Percentiles rank a stretch among this genome's conserved stretches.
Evolutionary conservation across 257 asterid species (phyloP).

Genomic region (Hygrophila difformis): DNA sequence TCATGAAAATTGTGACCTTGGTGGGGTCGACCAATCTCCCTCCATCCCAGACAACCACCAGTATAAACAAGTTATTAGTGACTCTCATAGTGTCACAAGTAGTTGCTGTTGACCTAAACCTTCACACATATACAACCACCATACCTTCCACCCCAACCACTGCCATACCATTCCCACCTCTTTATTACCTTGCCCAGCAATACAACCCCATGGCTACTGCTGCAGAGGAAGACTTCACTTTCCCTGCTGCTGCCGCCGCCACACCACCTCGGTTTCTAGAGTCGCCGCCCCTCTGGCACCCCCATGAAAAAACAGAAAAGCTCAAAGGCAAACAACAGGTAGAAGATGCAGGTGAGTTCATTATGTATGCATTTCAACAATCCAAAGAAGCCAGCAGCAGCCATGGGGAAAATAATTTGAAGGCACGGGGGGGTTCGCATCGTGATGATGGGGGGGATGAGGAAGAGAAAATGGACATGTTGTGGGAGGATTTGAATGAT

Average conservation of each 20-base stretch:
- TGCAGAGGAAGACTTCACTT: constrained; percentile 37
- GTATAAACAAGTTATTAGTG: constrained; percentile 22
- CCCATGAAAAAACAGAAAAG: neutral
- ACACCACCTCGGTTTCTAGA: constrained; percentile 24
- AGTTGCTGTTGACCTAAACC: constrained; percentile 39
- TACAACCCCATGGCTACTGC: constrained; percentile 31
- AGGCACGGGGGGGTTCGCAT: too few species aligned
- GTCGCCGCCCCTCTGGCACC: constrained; percentile 42
- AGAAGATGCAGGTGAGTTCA: constrained; percentile 12
- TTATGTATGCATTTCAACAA: neutral
- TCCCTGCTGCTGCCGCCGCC: constrained; percentile 26
- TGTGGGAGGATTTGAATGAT: constrained; percentile 80
- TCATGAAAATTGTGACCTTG: constrained; percentile 6
- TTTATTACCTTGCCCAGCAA: constrained; percentile 23
- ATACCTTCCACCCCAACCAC: constrained; percentile 33
- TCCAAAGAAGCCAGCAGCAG: constrained; percentile 5
- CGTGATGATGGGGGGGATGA: constrained; percentile 7
- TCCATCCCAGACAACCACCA: neutral
- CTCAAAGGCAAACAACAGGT: constrained; percentile 13
- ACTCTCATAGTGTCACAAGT: too few species aligned
- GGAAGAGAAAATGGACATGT: constrained; percentile 74
- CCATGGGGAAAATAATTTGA: neutral
- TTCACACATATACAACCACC: constrained; percentile 29
- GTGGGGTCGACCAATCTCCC: constrained; percentile 20
- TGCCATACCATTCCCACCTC: constrained; percentile 12